Evolutionary conservation across 768 basidiomycete species (phyloP).

Genomic region (Rhodotorula paludigena): DNA sequence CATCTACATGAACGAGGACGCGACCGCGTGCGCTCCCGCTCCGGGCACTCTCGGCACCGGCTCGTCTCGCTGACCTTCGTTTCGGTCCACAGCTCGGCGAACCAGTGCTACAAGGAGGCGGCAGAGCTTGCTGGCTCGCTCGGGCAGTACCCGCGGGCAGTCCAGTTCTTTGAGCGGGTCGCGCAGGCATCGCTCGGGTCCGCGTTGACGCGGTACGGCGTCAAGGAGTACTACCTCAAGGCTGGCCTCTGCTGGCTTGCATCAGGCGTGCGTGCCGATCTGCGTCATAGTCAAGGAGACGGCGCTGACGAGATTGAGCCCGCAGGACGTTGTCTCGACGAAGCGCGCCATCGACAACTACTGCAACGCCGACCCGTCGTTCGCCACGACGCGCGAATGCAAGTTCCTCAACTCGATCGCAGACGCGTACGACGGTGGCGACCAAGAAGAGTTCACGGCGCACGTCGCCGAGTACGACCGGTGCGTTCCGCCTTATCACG

Average conservation of each 20-base stretch:
- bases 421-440: constrained; percentile 69
- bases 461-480: constrained; percentile 37
- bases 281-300: neutral
- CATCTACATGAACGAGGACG: constrained; percentile 98
- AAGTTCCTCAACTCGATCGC: constrained; percentile 75
- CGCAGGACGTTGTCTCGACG: constrained; percentile 76
- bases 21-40: constrained; percentile 67
- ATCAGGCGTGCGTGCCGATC: constrained; percentile 61
- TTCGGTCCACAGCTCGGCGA: constrained; percentile 70
- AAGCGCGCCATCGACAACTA: constrained; percentile 74
- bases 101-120: constrained; percentile 90
- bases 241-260: constrained; percentile 83
- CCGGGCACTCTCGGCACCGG: neutral
- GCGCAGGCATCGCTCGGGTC: constrained; percentile 75
- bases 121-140: constrained; percentile 90
- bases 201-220: constrained; percentile 90
- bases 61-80: neutral
- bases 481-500: neutral
- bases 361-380: constrained; percentile 73
- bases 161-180: constrained; percentile 82
- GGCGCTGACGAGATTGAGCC: no score
- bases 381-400: constrained; percentile 80
- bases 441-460: constrained; percentile 45
- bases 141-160: constrained; percentile 76
- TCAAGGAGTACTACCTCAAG: constrained; percentile 94